Evolutionary conservation across 352 stramenopile genomes (phyloP).

Genomic region (Stramenopiles sp.): DNA sequence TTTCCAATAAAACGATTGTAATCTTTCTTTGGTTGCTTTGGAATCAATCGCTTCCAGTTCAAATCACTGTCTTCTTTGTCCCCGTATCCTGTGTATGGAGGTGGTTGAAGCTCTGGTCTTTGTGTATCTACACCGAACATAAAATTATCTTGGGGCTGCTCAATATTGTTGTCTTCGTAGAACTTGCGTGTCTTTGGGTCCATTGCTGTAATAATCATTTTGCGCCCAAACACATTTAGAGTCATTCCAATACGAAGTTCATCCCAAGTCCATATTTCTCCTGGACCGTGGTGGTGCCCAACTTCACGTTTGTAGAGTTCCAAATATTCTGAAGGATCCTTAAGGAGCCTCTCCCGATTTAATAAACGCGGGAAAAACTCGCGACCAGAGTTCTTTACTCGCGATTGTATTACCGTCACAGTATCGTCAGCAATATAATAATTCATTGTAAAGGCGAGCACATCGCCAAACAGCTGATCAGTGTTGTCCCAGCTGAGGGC

Average conservation of each 20-base stretch:
- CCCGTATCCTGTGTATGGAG: background rate
- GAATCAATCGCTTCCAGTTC: background rate
- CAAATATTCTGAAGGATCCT: conserved; percentile 34
- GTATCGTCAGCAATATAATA: conserved; percentile 77
- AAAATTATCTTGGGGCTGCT: background rate
- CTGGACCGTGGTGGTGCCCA: background rate
- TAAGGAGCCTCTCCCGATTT: conserved; percentile 48
- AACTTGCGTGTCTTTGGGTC: background rate
- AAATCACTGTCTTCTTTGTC: background rate
- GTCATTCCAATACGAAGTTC: background rate
- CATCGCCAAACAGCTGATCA: conserved; percentile 70
- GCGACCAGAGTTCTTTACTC: conserved; percentile 64
- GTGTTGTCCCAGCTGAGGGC: conserved; percentile 79
- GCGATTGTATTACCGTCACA: conserved; percentile 68
- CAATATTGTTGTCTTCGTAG: background rate
- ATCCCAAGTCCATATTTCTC: background rate
- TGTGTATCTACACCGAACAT: background rate
- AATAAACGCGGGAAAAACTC: conserved; percentile 69
- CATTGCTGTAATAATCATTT: background rate
- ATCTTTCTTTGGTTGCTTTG: background rate
- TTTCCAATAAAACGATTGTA: conserved; percentile 2
- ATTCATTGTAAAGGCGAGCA: conserved; percentile 70
- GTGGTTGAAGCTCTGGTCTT: background rate
- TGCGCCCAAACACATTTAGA: background rate
- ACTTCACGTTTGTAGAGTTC: background rate